Evolutionary conservation across 2,329 filamentous ascomycete species (phyloP), one percentile per base, ranked within the genome.

Genomic region (Fusarium sp.): DNA sequence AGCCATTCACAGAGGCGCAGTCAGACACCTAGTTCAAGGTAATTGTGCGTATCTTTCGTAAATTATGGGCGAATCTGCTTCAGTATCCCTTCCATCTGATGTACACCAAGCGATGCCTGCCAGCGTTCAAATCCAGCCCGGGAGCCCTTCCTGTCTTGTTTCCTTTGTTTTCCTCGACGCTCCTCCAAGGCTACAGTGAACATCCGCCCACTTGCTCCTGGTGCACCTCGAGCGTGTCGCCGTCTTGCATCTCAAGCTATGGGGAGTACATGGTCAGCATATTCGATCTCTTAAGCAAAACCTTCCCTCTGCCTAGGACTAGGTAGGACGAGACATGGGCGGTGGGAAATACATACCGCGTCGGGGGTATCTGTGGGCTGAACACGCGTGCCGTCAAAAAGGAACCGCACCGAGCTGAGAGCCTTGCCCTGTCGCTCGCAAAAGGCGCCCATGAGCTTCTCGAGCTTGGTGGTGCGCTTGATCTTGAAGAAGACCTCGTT

Each of bases 401-500:
- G 88, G 84, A 99, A 99, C 34, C 96, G 93, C 56, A 98, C 96
- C 6, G 94, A 96, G 37, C 87, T 90, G 8, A 92, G 86, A 37
- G 92, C 91, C 87, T 98, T 98, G 78, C 96, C 96, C 83, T 98
- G 95, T 27, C 96, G 91, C 77, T 98, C 96, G 84, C 96, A 99
- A 84, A 98, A 99, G 22, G 96, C 96, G 71, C 94, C 93, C 96
- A 99, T 99, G 64, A 99, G 88, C 88, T 99, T 99, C 86, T 98
- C 96, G 2, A 99, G 90, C 83, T 95, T 94, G 1, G 96, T 99
- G 24, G 93, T 95, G 40, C 95, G 91, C 92, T 99, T 99, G 87
- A 99, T 99, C 89, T 99, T 99, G 89, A 99, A 99, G 84, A 98
- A 99, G 79, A 99, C 96, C 83, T 99, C 96, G 83, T 99, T 99